Conservation (phyloP, 306 rosid species). For the Canavalia ensiformis region DNA sequence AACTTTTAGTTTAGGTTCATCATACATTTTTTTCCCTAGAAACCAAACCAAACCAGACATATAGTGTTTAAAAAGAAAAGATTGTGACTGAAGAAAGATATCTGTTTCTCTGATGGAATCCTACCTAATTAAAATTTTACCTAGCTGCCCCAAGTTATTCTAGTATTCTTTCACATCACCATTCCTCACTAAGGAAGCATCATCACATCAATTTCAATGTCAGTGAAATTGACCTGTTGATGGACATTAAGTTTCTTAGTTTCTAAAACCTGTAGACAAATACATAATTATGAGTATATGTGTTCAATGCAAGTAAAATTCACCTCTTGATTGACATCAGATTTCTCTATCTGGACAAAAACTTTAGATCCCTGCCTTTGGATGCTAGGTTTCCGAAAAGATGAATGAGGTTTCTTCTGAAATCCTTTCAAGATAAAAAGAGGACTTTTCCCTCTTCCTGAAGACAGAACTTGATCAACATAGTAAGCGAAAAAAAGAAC, state of each 20-base stretch:
- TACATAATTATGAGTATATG: not conserved
- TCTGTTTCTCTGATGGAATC: slow-evolving; percentile 8
- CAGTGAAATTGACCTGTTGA: not conserved
- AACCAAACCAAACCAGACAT: not conserved
- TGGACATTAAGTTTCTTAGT: slow-evolving; percentile 6
- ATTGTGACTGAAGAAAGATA: not conserved
- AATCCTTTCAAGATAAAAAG: slow-evolving; percentile 63
- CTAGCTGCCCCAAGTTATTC: slow-evolving; percentile 5
- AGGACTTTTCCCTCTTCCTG: slow-evolving; percentile 75
- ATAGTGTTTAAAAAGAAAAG: not conserved
- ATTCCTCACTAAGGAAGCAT: slow-evolving; percentile 7
- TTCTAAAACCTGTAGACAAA: not conserved
- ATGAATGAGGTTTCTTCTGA: slow-evolving; percentile 57
- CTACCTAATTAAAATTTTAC: slow-evolving; percentile 1
- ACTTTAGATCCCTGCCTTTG: slow-evolving; percentile 73
- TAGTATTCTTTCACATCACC: slow-evolving; percentile 16
- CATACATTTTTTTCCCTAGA: not conserved
- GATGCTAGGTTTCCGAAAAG: slow-evolving; percentile 66
- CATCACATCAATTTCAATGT: slow-evolving; percentile 19
- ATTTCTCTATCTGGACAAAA: slow-evolving; percentile 76
- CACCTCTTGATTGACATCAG: slow-evolving; percentile 87
- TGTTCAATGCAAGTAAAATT: slow-evolving; percentile 38
- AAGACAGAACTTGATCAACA: slow-evolving; percentile 67
- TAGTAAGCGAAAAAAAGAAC: slow-evolving; percentile 71
- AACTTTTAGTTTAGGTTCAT: slow-evolving; percentile 5